Evolutionary conservation across 768 basidiomycete species (phyloP).

Genomic region (Tulasnella sp.): DNA sequence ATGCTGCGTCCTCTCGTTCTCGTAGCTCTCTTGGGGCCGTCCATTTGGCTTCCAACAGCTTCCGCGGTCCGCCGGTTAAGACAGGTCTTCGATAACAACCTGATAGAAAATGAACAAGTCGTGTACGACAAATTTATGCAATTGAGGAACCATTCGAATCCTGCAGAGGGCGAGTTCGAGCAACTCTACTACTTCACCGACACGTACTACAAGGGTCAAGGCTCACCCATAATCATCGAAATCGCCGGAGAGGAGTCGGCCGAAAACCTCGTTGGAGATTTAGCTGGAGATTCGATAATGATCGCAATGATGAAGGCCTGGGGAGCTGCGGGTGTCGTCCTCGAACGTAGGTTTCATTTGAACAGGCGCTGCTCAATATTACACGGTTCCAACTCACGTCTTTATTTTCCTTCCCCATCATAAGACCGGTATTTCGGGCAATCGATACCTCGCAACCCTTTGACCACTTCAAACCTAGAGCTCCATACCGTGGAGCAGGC

Average conservation of each 20-base stretch:
- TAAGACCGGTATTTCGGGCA: slow-evolving; percentile 23
- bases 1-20: too few relatives aligned
- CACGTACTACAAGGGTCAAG: slow-evolving; percentile 10
- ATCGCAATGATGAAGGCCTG: background rate
- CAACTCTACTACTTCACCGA: slow-evolving; percentile 25
- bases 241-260: slow-evolving; percentile 1
- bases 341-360: slow-evolving; percentile 7
- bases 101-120: background rate
- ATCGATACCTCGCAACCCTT: background rate
- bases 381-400: background rate
- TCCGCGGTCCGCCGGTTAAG: too few relatives aligned
- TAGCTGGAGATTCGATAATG: background rate
- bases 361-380: background rate
- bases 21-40: too few relatives aligned
- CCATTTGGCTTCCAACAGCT: too few relatives aligned
- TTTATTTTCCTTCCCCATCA: background rate
- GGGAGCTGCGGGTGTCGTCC: slow-evolving; percentile 7
- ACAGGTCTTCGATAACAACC: background rate
- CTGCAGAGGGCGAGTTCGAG: slow-evolving; percentile 17
- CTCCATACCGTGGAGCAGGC: background rate
- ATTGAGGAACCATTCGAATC: slow-evolving; percentile 20
- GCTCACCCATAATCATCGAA: slow-evolving; percentile 12
- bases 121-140: background rate
- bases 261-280: background rate
- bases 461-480: slow-evolving; percentile 11